These are phyloP conservation scores for Pharus latifolius DNA, from an alignment of 176 grass and related monocot genomes.

Conservation along the genomic window DNA sequence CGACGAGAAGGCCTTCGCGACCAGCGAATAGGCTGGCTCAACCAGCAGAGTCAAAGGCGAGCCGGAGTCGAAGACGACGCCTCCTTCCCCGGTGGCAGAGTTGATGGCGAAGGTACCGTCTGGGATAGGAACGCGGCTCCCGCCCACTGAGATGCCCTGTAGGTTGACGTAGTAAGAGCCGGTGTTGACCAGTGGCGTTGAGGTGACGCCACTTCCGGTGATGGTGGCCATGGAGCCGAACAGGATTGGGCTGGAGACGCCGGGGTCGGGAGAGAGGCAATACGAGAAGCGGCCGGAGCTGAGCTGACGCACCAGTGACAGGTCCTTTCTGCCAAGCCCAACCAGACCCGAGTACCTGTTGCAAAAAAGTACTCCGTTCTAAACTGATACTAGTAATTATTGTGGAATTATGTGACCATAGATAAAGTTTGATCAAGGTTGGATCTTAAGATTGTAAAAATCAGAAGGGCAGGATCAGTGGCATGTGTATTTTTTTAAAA, in stretches of 20 bases:
- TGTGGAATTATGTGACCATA: no score
- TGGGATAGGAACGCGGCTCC: neutral
- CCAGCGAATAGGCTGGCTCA: neutral
- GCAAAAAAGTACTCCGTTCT: no score
- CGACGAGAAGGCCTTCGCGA: neutral
- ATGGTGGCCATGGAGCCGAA: neutral
- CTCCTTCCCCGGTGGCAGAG: neutral
- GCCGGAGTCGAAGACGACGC: slow-evolving; percentile 13
- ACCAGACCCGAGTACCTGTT: no score
- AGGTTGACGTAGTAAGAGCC: slow-evolving; percentile 1
- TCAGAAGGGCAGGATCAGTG: no score
- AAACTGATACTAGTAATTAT: no score
- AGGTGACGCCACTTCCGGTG: neutral
- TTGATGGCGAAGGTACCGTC: neutral
- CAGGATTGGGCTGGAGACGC: neutral
- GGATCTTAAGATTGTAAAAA: no score
- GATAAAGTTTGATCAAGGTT: no score
- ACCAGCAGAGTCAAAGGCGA: slow-evolving; percentile 4
- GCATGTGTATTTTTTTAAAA: no score
- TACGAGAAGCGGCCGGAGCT: neutral
- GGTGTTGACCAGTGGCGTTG: neutral
- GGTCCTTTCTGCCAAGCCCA: neutral
- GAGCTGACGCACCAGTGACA: neutral
- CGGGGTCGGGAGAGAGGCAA: neutral
- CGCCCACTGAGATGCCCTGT: neutral